Base-by-base conservation (phyloP, 1,139 yeast species). In the Magnusiomyces fungicola region DNA sequence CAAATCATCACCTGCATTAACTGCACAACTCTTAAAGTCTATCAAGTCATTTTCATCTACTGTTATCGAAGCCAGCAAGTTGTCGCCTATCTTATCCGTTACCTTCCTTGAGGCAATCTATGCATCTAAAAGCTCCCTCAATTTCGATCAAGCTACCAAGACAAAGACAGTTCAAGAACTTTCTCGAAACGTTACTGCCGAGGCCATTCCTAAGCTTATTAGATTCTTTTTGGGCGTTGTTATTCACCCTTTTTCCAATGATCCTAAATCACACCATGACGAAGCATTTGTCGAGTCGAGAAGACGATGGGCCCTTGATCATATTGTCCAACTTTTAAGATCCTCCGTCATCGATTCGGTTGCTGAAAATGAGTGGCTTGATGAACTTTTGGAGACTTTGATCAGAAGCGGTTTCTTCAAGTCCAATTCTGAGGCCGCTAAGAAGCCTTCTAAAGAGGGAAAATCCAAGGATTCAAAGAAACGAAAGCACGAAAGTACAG, bases 91-190 rank as follows among this genome's bases (percentile, higher is more conserved):
- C 21, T 75, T 78, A 51, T 72, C 80, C 5, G 71, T 79, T 0
- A 70, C 73, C 3, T 66, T 80, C 12, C 61, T 84, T 10, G 56
- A 68, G n/a, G 67, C 74, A 7, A 62, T 87, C 14, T 61, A 82
- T 19, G 68, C 72, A 48, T 77, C 79, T 40, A 61, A 2, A 65
- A 66, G 43, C 85, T 87, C 85, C 3, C 72, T 83, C 45, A 81
- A 81, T 56, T 89, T 90, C 67, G 97, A 92, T 64, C 74, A 78
- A 53, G 64, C 85, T 30, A 84, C 96, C 3, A 88, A 84, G 61
- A 71, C 92, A 0, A 86, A 82, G 62, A 78, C 89, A 0, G 69
- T 79, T 14, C 82, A 79, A 48, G 66, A 69, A n/a, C 67, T 87
- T 21, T 47, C 69, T 54, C 7, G 16, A 3, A 43, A 56, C 6